These are phyloP conservation scores for Ustilago bromivora DNA, from an alignment of 1,284 basidiomycete genomes.

Conservation along the genomic window DNA sequence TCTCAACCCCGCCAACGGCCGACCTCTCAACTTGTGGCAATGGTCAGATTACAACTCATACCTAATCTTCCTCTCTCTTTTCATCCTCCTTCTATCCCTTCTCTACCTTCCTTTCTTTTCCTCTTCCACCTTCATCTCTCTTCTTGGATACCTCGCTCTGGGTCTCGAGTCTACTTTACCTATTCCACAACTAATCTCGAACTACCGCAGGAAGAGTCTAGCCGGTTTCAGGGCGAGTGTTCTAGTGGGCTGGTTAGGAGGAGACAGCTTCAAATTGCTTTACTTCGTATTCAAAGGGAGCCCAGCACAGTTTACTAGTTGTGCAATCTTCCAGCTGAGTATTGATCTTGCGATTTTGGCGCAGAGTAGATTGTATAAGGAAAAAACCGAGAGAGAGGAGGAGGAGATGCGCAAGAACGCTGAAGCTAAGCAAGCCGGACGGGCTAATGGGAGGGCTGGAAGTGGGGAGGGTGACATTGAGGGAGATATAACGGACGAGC, in stretches of 20 bases:
- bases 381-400: constrained; percentile 63
- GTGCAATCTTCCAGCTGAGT: constrained; percentile 64
- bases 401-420: constrained; percentile 21
- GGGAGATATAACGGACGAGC: constrained; percentile 9
- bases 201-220: constrained; percentile 80
- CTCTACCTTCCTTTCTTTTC: constrained; percentile 77
- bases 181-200: constrained; percentile 56
- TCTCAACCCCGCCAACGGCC: not conserved
- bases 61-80: constrained; percentile 82
- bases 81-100: constrained; percentile 72
- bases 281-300: constrained; percentile 47
- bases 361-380: constrained; percentile 65
- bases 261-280: constrained; percentile 70
- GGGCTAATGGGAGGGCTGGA: not conserved
- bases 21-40: constrained; percentile 85
- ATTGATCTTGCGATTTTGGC: constrained; percentile 66
- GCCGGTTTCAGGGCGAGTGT: constrained; percentile 87
- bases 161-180: constrained; percentile 72
- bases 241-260: constrained; percentile 72
- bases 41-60: constrained; percentile 80
- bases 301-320: constrained; percentile 55
- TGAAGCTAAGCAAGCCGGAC: not conserved
- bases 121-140: constrained; percentile 75
- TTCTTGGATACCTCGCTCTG: constrained; percentile 81
- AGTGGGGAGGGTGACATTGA: constrained; percentile 16